These are phyloP conservation scores for Hippophae gyantsensis DNA, from an alignment of 306 rosid genomes.

Conservation along the genomic window DNA sequence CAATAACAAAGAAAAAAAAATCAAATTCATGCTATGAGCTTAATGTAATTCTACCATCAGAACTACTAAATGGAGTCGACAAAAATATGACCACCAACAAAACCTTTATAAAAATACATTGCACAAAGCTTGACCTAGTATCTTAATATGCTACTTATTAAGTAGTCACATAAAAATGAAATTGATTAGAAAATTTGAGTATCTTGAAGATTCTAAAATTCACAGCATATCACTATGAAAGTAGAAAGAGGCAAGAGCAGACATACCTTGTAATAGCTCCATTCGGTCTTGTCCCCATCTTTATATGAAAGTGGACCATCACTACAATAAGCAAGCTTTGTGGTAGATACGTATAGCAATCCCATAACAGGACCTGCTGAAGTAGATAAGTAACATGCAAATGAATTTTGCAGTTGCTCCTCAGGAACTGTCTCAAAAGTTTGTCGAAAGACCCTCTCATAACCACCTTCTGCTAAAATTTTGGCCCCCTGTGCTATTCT, in stretches of 20 bases:
- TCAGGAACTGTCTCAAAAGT: constrained; percentile 76
- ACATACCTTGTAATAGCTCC: constrained; percentile 95
- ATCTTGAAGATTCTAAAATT: too few relatives aligned
- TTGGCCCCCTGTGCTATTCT: constrained; percentile 97
- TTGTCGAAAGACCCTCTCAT: constrained; percentile 60
- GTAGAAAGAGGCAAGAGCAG: neutral
- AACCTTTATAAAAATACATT: too few relatives aligned
- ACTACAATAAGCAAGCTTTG: constrained; percentile 79
- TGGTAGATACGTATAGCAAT: constrained; percentile 56
- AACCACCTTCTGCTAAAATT: constrained; percentile 90
- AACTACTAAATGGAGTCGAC: too few relatives aligned
- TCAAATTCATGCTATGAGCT: too few relatives aligned
- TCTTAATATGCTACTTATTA: too few relatives aligned
- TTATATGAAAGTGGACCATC: constrained; percentile 80
- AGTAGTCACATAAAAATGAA: too few relatives aligned
- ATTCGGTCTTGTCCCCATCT: constrained; percentile 43
- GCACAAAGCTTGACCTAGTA: too few relatives aligned
- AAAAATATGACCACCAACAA: too few relatives aligned
- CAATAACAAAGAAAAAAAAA: too few relatives aligned
- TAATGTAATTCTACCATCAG: too few relatives aligned
- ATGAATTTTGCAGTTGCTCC: constrained; percentile 70
- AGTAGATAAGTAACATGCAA: constrained; percentile 85
- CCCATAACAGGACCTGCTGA: constrained; percentile 83
- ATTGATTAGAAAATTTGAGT: too few relatives aligned
- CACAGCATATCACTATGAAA: too few relatives aligned